Percentiles rank a stretch among this genome's conserved stretches.
Conservation (phyloP, 306 rosid genomes). For the Astragalus membranaceus region DNA sequence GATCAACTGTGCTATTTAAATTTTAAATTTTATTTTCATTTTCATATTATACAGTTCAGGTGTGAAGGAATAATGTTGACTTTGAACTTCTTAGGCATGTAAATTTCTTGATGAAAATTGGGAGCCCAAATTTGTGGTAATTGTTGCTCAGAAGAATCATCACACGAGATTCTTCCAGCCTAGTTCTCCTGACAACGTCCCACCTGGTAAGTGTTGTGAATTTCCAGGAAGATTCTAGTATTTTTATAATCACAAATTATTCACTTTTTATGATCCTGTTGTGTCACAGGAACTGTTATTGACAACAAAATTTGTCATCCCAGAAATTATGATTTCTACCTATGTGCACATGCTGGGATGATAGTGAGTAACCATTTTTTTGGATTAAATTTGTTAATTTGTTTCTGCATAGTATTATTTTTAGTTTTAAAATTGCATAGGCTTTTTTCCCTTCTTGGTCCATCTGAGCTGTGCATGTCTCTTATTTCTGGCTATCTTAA, state of each 20-base stretch:
- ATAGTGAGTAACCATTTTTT: slow-evolving; percentile 45
- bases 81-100: slow-evolving; percentile 53
- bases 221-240: not conserved
- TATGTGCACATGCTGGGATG: slow-evolving; percentile 98
- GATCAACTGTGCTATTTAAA: not conserved
- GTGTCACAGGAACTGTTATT: slow-evolving; percentile 61
- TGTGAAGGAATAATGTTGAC: not conserved
- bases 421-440: not conserved
- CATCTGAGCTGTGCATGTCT: not conserved
- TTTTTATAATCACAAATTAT: not conserved
- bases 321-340: slow-evolving; percentile 80
- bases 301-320: slow-evolving; percentile 94
- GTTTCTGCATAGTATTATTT: not conserved
- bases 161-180: slow-evolving; percentile 90
- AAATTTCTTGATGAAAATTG: slow-evolving; percentile 83
- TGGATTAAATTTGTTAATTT: not conserved
- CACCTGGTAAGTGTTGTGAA: slow-evolving; percentile 47
- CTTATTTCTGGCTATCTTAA: not conserved
- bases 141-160: slow-evolving; percentile 90
- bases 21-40: not conserved
- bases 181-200: slow-evolving; percentile 79
- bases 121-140: slow-evolving; percentile 87
- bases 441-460: not conserved
- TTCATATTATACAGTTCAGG: not conserved
- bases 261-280: not conserved